phyloP scores from a whole-genome alignment of 78 protist genomes.

The Polysphondylium violaceum region DNA sequence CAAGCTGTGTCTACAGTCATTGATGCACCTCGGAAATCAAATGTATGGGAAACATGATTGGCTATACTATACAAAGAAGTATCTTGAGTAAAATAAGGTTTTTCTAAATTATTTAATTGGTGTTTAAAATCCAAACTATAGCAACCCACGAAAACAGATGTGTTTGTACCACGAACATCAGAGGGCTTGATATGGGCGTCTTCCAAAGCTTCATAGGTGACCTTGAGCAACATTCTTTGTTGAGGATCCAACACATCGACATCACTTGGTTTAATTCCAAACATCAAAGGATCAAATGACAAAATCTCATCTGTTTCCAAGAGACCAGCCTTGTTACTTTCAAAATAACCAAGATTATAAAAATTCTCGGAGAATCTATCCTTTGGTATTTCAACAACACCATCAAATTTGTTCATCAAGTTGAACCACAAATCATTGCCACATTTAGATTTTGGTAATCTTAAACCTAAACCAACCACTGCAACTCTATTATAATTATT shows the following conservation, averaged over 20 bases:
- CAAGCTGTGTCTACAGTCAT: slow-evolving; percentile 93
- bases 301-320: slow-evolving; percentile 16
- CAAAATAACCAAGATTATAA: slow-evolving; percentile 36
- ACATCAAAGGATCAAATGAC: slow-evolving; percentile 77
- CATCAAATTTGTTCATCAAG: slow-evolving; percentile 41
- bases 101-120: too few species aligned
- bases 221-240: slow-evolving; percentile 82
- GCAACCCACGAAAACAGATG: slow-evolving; percentile 58
- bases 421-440: too few species aligned
- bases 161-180: slow-evolving; percentile 37
- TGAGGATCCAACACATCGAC: slow-evolving; percentile 85
- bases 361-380: slow-evolving; percentile 37
- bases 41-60: slow-evolving; percentile 81
- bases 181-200: slow-evolving; percentile 65
- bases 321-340: slow-evolving; percentile 29
- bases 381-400: slow-evolving; percentile 2
- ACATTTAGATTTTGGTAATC: too few species aligned
- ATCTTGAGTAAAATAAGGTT: too few species aligned
- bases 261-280: slow-evolving; percentile 76
- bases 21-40: slow-evolving; percentile 89
- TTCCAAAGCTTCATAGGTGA: slow-evolving; percentile 71
- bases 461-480: slow-evolving; percentile 9
- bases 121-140: slow-evolving; percentile 20
- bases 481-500: too few species aligned
- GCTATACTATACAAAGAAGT: slow-evolving; percentile 37